Percentiles rank a stretch among this genome's conserved stretches.
phyloP scores from a whole-genome alignment of 2,329 filamentous ascomycete genomes.

The Lecanosticta acicola region DNA sequence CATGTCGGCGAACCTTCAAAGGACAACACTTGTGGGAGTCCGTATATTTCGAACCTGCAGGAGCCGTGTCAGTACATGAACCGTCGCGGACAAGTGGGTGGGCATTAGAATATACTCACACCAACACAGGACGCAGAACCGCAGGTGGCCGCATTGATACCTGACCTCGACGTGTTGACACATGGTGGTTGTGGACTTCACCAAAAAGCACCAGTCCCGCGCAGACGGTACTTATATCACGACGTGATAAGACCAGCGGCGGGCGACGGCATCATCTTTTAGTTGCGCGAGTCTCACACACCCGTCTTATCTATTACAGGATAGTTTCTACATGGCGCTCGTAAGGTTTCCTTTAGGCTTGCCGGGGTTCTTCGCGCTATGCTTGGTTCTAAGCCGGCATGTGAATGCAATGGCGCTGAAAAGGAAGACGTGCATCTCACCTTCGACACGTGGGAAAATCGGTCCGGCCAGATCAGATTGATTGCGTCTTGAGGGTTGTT shows the following conservation, averaged over 20 bases:
- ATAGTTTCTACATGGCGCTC: background rate
- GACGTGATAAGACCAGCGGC: too few relatives aligned
- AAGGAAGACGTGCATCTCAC: too few relatives aligned
- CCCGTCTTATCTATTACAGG: conserved; percentile 1
- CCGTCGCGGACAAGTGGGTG: background rate
- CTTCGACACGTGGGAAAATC: too few relatives aligned
- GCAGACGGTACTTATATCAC: background rate
- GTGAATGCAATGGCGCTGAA: too few relatives aligned
- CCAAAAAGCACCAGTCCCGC: background rate
- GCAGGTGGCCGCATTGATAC: conserved; percentile 6
- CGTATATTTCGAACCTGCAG: conserved; percentile 6
- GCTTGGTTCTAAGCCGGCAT: background rate
- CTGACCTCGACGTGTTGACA: conserved; percentile 8
- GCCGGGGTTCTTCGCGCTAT: background rate
- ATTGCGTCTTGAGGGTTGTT: too few relatives aligned
- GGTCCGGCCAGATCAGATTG: too few relatives aligned
- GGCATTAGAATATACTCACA: conserved; percentile 6
- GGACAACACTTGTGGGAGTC: conserved; percentile 6
- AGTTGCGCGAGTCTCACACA: too few relatives aligned
- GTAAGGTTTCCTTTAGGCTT: background rate
- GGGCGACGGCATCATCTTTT: too few relatives aligned
- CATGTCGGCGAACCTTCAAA: conserved; percentile 4
- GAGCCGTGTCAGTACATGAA: conserved; percentile 1
- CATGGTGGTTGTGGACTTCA: background rate
- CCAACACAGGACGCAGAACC: conserved; percentile 8